Evolutionary conservation across 345 rosid genomes (phyloP).

Genomic region (Gossypium mustelinum): DNA sequence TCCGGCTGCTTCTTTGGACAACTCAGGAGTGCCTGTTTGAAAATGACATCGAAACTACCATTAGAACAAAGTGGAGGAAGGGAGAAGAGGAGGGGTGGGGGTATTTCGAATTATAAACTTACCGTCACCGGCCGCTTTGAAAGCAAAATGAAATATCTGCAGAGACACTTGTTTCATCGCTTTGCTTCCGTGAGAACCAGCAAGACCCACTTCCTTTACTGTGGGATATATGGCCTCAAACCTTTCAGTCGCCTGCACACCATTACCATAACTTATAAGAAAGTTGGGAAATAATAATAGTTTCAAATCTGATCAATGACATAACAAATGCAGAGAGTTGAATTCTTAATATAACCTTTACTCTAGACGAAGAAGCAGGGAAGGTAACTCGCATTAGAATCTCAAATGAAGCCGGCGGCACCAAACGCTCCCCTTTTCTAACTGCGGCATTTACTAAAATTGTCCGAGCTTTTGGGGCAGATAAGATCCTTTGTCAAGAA

Average conservation of each 20-base stretch:
- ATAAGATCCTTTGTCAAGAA: conserved; percentile 42
- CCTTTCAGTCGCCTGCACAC: conserved; percentile 73
- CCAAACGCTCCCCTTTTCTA: conserved; percentile 63
- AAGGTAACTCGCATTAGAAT: conserved; percentile 54
- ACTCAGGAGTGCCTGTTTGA: conserved; percentile 44
- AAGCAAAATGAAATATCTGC: conserved; percentile 50
- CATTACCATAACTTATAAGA: conserved; percentile 9
- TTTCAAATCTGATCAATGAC: neutral
- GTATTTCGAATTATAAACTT: conserved; percentile 14
- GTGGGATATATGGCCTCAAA: conserved; percentile 58
- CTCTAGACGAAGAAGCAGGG: conserved; percentile 58
- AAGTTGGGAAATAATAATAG: conserved; percentile 14
- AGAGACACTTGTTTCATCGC: conserved; percentile 72
- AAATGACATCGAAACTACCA: neutral
- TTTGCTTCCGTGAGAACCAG: conserved; percentile 68
- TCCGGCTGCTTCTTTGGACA: conserved; percentile 64
- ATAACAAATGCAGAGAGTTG: conserved; percentile 8
- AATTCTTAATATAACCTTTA: conserved; percentile 42
- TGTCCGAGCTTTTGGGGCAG: conserved; percentile 55
- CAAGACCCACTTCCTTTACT: conserved; percentile 67
- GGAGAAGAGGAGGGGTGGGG: neutral
- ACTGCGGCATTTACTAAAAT: conserved; percentile 68
- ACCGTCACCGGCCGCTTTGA: conserved; percentile 71
- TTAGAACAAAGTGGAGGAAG: neutral
- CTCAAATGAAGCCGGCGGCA: conserved; percentile 68